These are phyloP conservation scores for Polytrichum formosum DNA, from an alignment of 225 moss, liverwort and hornwort genomes.

Conservation along the genomic window DNA sequence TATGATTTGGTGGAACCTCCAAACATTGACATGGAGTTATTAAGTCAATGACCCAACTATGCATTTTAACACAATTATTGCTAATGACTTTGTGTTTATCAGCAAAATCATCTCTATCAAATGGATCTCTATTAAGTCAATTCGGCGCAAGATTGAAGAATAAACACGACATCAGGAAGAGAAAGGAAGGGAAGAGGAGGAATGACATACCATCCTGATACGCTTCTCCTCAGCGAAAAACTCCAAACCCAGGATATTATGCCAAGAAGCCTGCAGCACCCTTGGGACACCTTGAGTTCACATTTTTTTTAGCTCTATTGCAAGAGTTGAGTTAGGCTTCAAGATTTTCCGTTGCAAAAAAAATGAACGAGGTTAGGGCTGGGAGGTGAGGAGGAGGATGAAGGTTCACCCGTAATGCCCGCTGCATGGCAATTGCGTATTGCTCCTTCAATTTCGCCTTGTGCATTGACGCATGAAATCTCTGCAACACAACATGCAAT, in stretches of 20 bases:
- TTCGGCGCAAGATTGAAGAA: neutral
- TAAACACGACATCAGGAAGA: neutral
- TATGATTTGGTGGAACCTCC: no score
- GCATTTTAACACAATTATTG: no score
- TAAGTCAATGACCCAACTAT: no score
- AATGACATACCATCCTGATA: conserved; percentile 11
- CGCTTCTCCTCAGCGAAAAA: conserved; percentile 21
- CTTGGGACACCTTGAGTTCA: neutral
- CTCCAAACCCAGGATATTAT: conserved; percentile 33
- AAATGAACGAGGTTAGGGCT: neutral
- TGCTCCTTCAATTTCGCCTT: conserved; percentile 27
- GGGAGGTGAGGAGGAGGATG: neutral
- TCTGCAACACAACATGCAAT: conserved; percentile 13
- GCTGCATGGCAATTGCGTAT: conserved; percentile 41
- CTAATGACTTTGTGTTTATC: no score
- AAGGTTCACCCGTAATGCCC: conserved; percentile 33
- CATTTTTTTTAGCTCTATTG: no score
- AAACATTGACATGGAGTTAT: no score
- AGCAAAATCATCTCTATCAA: no score
- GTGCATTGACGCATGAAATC: conserved; percentile 36
- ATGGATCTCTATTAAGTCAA: no score
- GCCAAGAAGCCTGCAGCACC: conserved; percentile 41
- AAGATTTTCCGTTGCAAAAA: neutral
- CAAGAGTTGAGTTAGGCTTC: no score
- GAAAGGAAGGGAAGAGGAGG: neutral